Evolutionary conservation across 2,329 filamentous ascomycete genomes (phyloP), one percentile per base, ranked within the genome.

Genomic region (Aspergillus persii): DNA sequence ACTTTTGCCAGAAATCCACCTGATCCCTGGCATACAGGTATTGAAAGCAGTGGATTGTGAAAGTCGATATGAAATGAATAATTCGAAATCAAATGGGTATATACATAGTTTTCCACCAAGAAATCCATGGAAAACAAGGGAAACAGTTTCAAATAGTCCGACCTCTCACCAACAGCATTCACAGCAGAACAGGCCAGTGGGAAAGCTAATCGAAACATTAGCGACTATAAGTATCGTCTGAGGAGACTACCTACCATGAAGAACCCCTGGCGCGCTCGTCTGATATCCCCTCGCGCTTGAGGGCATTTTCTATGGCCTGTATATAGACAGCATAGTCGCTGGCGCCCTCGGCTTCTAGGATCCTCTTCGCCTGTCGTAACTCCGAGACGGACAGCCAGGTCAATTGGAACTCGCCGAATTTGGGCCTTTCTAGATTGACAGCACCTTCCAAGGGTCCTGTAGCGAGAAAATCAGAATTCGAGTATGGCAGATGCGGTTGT

Each of bases 301-400:
- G 36, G 15, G 36, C 36, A n/a, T n/a, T 41, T 7, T 15, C 36
- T 15, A 41, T 41, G 15, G 36, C 36, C 36, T 41, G 36, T 12
- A 41, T 41, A 12, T 41, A 41, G 15, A 41, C n/a, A n/a, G 11
- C 36, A 41, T 41, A 41, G 5, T 41, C 36, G 4, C 36, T 8
- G 33, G 30, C 27, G 33, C 27, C 33, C n/a, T 31, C 30, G 4
- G 27, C 53, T 12, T 55, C 44, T 9, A 55, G 30, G 11, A 36
- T 49, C 18, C n/a, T 49, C 29, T 55, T 55, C 23, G 53, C 53
- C 53, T 36, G 53, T n/a, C 53, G 53, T 11, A 55, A 27, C 15
- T 55, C 53, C 4, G 53, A 55, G 26, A 46, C 53, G 4, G 47
- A 48, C 53, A 55, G 31, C 53, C 53, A 55, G 8, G 53, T 55